Evolutionary conservation across 768 basidiomycete species (phyloP).

Genomic region (Psilocybe azurescens): DNA sequence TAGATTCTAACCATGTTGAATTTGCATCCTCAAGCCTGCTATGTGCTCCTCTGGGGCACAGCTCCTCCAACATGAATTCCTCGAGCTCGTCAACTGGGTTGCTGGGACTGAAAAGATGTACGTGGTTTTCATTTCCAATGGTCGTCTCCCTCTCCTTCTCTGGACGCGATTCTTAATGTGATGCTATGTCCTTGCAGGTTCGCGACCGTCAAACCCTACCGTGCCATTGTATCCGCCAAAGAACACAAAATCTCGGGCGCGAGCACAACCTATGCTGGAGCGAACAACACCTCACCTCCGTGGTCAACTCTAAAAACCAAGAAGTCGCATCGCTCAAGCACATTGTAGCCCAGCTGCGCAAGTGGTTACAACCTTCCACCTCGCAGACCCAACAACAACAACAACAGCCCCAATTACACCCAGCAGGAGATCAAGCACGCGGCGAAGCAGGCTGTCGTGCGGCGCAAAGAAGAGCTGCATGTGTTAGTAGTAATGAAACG

Average conservation of each 20-base stretch:
- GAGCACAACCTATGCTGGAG: conserved; percentile 57
- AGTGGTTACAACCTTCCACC: neutral
- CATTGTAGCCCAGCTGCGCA: conserved; percentile 43
- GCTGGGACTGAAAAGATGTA: conserved; percentile 82
- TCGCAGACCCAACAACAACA: conserved; percentile 23
- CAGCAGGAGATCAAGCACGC: conserved; percentile 43
- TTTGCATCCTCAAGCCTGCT: no score
- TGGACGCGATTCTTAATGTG: no score
- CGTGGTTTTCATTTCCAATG: conserved; percentile 19
- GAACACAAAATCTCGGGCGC: conserved; percentile 70
- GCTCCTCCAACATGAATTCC: neutral
- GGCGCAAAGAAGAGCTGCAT: conserved; percentile 74
- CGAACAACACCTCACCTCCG: conserved; percentile 53
- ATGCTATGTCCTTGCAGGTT: conserved; percentile 47
- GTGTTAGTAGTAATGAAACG: conserved; percentile 60
- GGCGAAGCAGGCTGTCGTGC: conserved; percentile 61
- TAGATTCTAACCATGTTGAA: no score
- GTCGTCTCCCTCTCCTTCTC: neutral
- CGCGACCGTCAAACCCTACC: conserved; percentile 66
- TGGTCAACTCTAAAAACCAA: conserved; percentile 61
- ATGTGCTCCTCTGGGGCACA: no score
- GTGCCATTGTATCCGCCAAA: conserved; percentile 53
- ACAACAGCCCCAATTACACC: conserved; percentile 14
- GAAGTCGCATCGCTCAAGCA: conserved; percentile 59
- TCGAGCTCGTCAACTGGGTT: conserved; percentile 74